Evolutionary conservation across 495 filamentous ascomycete genomes (phyloP).

Genomic region (Cenococcum geophilum): DNA sequence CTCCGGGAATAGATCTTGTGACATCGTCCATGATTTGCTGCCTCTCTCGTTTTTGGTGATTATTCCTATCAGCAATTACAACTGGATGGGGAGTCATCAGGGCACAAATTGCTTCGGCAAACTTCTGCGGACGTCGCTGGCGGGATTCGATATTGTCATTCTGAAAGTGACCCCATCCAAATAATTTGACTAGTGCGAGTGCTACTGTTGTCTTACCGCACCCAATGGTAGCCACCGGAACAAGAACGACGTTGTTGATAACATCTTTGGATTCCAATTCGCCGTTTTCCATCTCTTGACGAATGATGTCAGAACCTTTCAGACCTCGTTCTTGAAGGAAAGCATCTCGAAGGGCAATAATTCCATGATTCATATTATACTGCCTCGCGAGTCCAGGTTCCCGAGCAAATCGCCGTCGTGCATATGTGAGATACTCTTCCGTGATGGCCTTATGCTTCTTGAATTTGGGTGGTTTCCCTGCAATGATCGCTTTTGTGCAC

Average conservation of each 20-base stretch:
- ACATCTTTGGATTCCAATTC: constrained; percentile 44
- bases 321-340: constrained; percentile 75
- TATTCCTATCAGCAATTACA: constrained; percentile 91
- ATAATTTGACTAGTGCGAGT: constrained; percentile 72
- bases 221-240: constrained; percentile 84
- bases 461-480: constrained; percentile 64
- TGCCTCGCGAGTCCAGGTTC: constrained; percentile 56
- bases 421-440: constrained; percentile 80
- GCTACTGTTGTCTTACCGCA: constrained; percentile 96
- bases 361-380: constrained; percentile 89
- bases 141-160: constrained; percentile 92
- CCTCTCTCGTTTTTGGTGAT: constrained; percentile 80
- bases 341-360: constrained; percentile 80
- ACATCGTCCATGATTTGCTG: constrained; percentile 81
- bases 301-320: constrained; percentile 79
- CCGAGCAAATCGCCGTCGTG: constrained; percentile 60
- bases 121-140: constrained; percentile 61
- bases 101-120: constrained; percentile 60
- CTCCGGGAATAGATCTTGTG: constrained; percentile 49
- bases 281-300: constrained; percentile 47
- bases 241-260: constrained; percentile 62
- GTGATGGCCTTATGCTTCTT: constrained; percentile 88
- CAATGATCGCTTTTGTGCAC: constrained; percentile 84
- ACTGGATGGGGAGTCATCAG: constrained; percentile 55
- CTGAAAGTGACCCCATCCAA: constrained; percentile 89